phyloP scores from a whole-genome alignment of 352 stramenopile genomes.

The Pythium scleroteichum region DNA sequence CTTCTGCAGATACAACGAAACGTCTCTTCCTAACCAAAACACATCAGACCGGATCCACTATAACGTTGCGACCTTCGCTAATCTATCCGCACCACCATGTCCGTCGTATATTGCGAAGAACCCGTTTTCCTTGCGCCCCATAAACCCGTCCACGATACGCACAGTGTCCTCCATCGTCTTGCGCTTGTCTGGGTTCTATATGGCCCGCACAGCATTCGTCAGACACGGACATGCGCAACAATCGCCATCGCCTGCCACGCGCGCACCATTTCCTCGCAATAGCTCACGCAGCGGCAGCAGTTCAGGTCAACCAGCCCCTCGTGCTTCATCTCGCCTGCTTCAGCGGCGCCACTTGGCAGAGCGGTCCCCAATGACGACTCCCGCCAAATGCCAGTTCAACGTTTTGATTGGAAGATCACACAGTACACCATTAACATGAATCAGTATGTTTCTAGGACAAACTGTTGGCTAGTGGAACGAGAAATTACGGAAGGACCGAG shows the following conservation, averaged over 20 bases:
- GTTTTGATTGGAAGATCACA: background rate
- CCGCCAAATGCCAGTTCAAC: slow-evolving; percentile 6
- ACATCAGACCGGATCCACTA: too few species aligned
- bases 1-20: slow-evolving; percentile 70
- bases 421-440: background rate
- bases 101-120: slow-evolving; percentile 82
- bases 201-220: background rate
- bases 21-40: slow-evolving; percentile 53
- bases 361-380: too few species aligned
- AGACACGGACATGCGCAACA: background rate
- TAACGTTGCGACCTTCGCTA: too few species aligned
- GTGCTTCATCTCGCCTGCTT: slow-evolving; percentile 6
- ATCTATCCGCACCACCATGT: slow-evolving; percentile 65
- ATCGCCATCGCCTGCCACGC: too few species aligned
- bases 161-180: slow-evolving; percentile 87
- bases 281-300: slow-evolving; percentile 68
- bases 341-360: too few species aligned
- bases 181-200: slow-evolving; percentile 66
- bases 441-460: slow-evolving; percentile 10
- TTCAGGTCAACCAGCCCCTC: slow-evolving; percentile 33
- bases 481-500: background rate
- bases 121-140: slow-evolving; percentile 50
- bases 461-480: too few species aligned
- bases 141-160: slow-evolving; percentile 71
- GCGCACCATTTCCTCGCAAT: slow-evolving; percentile 79